Base-by-base conservation (phyloP, 495 filamentous ascomycete genomes). In the Aspergillus steynii region DNA sequence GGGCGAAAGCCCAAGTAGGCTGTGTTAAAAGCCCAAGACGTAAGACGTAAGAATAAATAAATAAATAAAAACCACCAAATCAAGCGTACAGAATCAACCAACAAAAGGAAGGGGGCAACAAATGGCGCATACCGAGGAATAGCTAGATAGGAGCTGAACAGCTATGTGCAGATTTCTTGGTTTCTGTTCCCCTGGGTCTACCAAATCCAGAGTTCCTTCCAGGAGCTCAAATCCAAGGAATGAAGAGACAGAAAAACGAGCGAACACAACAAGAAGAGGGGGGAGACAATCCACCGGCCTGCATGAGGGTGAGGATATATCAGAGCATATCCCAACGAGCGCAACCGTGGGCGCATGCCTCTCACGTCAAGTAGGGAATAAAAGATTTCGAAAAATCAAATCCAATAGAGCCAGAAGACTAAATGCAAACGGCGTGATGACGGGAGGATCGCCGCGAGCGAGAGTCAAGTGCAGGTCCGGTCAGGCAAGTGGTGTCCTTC, bases 291-390 rank as follows among this genome's bases (percentile, higher is more conserved):
- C 31, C 60, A 55, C 32, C 47, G 26, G 31, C 32, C 62, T 65
- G 65, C 65, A 69, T 68, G 60, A 32, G 61, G 37, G 61, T 62
- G 64, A 59, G 57, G 65, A 70, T 70, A 73, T 74, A 70, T 71
- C 69, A 69, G 56, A 60, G 49, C 54, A 63, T 55, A 49, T 59
- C 55, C 64, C 50, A 59, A 49, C 47, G 37, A 14, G 37, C 37
- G 37, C 12, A 42, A 50, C 37, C 37, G 37, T 12, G 37, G 37
- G 37, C 10, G 37, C 37, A 42, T 42, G 37, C 37, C 37, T 42
- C 37, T 42, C 37, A 42, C 37, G 37, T 42, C 37, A 42, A 42
- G 37, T 42, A 8, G 5, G 37, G 9, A 42, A 42, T 42, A 15
- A 42, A 42, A 42, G 37, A 42, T 42, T 42, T 14, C 9, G 37